A percentile compares a stretch with the other conserved stretches of the same genome.
Evolutionary conservation across 2,329 filamentous ascomycete species (phyloP).

Genomic region (Zasmidium citrigriseum): DNA sequence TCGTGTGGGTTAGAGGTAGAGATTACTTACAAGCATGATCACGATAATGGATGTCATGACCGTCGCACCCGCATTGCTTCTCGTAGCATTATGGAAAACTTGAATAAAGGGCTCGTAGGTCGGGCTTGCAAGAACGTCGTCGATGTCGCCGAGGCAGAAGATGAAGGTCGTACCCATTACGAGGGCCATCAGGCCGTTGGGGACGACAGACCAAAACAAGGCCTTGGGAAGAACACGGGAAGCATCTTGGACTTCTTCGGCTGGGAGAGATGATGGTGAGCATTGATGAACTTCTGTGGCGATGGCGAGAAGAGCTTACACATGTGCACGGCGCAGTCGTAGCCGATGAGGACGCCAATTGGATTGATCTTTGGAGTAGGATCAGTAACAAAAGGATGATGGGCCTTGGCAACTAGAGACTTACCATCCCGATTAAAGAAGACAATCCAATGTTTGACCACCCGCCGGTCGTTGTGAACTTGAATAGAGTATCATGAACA

Average conservation of each 20-base stretch:
- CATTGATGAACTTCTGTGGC: too few relatives aligned
- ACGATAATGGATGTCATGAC: slow-evolving; percentile 49
- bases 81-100: slow-evolving; percentile 51
- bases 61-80: slow-evolving; percentile 45
- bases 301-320: neutral
- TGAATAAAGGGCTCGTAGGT: slow-evolving; percentile 55
- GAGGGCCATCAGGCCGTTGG: slow-evolving; percentile 53
- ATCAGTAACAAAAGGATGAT: too few relatives aligned
- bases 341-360: neutral
- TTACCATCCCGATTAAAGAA: neutral
- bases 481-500: neutral
- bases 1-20: too few relatives aligned
- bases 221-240: slow-evolving; percentile 49
- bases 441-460: neutral
- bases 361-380: too few relatives aligned
- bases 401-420: too few relatives aligned
- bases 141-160: slow-evolving; percentile 46
- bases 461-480: neutral
- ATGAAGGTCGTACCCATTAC: slow-evolving; percentile 46
- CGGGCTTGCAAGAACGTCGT: slow-evolving; percentile 41
- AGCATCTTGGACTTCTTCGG: slow-evolving; percentile 54
- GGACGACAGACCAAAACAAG: slow-evolving; percentile 49
- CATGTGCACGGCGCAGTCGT: neutral
- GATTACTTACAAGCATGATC: slow-evolving; percentile 12
- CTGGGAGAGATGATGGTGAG: slow-evolving; percentile 31